phyloP scores from a whole-genome alignment of 495 filamentous ascomycete genomes.

The Tuber magnatum region DNA sequence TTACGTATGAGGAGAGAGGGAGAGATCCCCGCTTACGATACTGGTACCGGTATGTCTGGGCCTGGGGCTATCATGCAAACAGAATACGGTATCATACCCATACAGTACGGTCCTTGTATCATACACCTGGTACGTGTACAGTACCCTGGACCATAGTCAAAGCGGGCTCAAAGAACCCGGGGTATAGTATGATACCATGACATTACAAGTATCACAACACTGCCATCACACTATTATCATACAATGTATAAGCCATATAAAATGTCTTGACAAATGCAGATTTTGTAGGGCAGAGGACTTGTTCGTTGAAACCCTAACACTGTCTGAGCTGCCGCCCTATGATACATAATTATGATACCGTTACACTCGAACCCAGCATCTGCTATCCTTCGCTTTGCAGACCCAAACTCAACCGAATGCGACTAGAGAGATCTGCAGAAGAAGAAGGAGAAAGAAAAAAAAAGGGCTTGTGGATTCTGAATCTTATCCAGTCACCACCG shows the following conservation, averaged over 20 bases:
- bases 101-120: too few relatives aligned
- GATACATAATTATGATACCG: neutral
- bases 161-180: neutral
- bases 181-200: too few relatives aligned
- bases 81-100: neutral
- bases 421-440: neutral
- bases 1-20: too few relatives aligned
- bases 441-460: neutral
- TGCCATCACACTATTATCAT: too few relatives aligned
- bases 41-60: neutral
- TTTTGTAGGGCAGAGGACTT: neutral
- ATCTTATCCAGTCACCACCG: conserved; percentile 1
- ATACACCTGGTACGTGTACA: neutral
- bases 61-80: too few relatives aligned
- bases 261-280: neutral
- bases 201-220: too few relatives aligned
- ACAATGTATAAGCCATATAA: neutral
- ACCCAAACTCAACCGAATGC: neutral
- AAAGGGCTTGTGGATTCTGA: neutral
- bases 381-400: neutral
- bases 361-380: neutral
- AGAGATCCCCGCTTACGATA: too few relatives aligned
- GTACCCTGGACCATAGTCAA: too few relatives aligned
- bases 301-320: neutral
- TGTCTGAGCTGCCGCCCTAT: neutral